These are phyloP conservation scores for Blastosporella zonata DNA, from an alignment of 1,284 basidiomycete genomes.

Conservation along the genomic window DNA sequence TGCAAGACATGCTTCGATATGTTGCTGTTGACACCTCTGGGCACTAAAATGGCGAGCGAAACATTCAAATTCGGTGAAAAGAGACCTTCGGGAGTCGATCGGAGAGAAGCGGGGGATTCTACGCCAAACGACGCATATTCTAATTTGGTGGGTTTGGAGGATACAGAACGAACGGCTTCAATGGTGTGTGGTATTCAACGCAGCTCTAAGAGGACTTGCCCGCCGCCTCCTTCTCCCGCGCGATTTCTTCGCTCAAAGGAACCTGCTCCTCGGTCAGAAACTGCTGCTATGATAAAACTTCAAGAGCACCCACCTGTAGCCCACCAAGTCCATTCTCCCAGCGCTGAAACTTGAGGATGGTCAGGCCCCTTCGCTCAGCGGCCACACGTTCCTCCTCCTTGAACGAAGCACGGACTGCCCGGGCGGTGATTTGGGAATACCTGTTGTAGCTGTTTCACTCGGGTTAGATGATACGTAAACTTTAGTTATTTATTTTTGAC, in stretches of 20 bases:
- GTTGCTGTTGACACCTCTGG: too few species aligned
- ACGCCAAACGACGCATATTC: slow-evolving; percentile 1
- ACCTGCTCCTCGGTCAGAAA: slow-evolving; percentile 7
- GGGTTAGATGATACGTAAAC: not conserved
- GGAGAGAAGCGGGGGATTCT: too few species aligned
- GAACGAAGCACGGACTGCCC: slow-evolving; percentile 80
- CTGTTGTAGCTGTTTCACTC: slow-evolving; percentile 76
- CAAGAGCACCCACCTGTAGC: slow-evolving; percentile 57
- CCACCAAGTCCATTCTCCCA: slow-evolving; percentile 84
- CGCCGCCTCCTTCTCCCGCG: slow-evolving; percentile 12
- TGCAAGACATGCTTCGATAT: too few species aligned
- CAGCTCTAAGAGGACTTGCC: slow-evolving; percentile 16
- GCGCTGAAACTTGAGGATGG: slow-evolving; percentile 75
- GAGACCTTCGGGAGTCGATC: too few species aligned
- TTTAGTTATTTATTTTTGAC: slow-evolving; percentile 19
- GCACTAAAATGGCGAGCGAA: too few species aligned
- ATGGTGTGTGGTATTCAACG: slow-evolving; percentile 1
- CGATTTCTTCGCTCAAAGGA: slow-evolving; percentile 13
- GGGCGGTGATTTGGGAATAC: slow-evolving; percentile 87
- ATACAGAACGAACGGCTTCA: slow-evolving; percentile 7
- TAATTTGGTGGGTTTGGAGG: slow-evolving; percentile 7
- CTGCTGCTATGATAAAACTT: not conserved
- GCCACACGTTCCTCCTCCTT: slow-evolving; percentile 78
- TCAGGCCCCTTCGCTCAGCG: slow-evolving; percentile 83
- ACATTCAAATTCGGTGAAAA: too few species aligned